Conservation (phyloP, 768 basidiomycete genomes). For the Lepiota venenata region DNA sequence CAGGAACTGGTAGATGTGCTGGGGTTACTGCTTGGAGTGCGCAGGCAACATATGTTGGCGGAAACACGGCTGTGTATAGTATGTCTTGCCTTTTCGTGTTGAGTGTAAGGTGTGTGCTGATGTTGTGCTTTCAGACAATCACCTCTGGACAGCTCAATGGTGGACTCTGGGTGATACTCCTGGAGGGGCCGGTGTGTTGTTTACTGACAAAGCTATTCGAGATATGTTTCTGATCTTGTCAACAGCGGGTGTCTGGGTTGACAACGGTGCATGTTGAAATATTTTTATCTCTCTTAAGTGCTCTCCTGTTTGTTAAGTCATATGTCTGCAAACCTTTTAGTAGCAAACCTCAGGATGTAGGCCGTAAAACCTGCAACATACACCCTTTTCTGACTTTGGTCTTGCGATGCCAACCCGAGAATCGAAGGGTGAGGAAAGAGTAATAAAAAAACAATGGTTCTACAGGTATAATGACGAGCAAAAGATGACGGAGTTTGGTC, state of each 20-base stretch:
- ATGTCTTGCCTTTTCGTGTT: slow-evolving; percentile 13
- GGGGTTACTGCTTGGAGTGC: slow-evolving; percentile 48
- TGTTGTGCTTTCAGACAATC: slow-evolving; percentile 29
- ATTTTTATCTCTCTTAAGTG: too few species aligned
- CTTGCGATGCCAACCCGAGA: too few species aligned
- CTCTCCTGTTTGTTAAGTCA: too few species aligned
- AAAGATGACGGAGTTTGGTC: slow-evolving; percentile 92
- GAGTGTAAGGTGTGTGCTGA: not conserved
- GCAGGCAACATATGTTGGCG: slow-evolving; percentile 44
- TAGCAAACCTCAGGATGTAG: too few species aligned
- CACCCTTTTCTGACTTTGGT: too few species aligned
- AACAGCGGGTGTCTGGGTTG: slow-evolving; percentile 54
- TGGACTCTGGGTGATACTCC: slow-evolving; percentile 60
- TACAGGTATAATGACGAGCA: slow-evolving; percentile 83
- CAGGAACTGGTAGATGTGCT: slow-evolving; percentile 32
- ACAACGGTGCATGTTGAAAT: slow-evolving; percentile 42
- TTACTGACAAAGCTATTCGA: not conserved
- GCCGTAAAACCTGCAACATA: too few species aligned
- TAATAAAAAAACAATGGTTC: slow-evolving; percentile 6
- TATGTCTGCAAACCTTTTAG: too few species aligned
- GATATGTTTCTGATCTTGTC: not conserved
- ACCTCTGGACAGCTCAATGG: slow-evolving; percentile 62
- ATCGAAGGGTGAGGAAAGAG: not conserved
- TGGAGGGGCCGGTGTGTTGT: slow-evolving; percentile 41
- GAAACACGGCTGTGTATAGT: slow-evolving; percentile 44